Base-by-base conservation (phyloP, 805 yeast genomes). In the Maudiozyma pseudohumilis region DNA sequence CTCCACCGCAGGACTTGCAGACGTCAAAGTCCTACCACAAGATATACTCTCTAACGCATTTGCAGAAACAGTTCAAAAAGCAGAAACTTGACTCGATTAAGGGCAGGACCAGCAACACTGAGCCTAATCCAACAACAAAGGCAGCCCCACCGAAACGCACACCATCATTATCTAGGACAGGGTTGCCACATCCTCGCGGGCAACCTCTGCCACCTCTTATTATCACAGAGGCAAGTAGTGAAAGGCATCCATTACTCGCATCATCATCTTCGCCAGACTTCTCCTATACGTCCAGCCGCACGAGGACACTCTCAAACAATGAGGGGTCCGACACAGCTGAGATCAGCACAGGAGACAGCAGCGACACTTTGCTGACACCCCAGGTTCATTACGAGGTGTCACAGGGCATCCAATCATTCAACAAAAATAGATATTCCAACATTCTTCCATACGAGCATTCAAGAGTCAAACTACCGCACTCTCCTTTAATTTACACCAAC, bases 391-490 rank as follows among this genome's bases (percentile, higher is more conserved):
- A 59, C 35, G 55, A 50, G 34, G 70, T 83, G 31, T 70, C 80
- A 17, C 70, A 80, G 13, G 95, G 94, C 1, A 75, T 86, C 28
- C 89, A 82, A 55, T 72, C 76, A 17, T 86, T 88, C 28, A 61
- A 72, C 38, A 86, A 86, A 54, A 86, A 87, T 58, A 64, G 96
- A 45, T 87, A 87, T 65, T 78, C 83, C 45, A 92, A 88, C 57
- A 83, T 87, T 34, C 73, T 82, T 48, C 87, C 94, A 5, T 87
- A 75, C 58, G 94, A 83, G 52, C 89, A 84, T 51, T 74, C 94
- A 11, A 67, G 95, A 40, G 95, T 88, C 16, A 74, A 55, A 35
- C 39, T 60, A 33, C 52, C 50, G 20, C 56, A 59, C 32, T 60
- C 62, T 9, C 68, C 63, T 35, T 11, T 30, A 11, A 20, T 26